Evolutionary conservation across 2,329 filamentous ascomycete species (phyloP).

Genomic region (Hypoxylon sp.): DNA sequence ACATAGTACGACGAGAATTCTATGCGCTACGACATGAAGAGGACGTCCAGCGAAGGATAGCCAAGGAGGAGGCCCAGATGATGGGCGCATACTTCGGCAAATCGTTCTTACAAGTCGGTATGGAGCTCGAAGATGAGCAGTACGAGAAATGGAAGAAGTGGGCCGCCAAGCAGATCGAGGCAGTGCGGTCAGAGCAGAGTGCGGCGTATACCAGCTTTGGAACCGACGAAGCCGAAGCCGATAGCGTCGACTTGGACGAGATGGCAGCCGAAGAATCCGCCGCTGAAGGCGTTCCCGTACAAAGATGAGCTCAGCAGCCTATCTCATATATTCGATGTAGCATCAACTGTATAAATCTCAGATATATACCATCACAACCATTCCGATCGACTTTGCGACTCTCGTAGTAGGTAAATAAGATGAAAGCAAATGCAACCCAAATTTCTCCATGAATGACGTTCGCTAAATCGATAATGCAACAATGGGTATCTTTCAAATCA

Average conservation of each 20-base stretch:
- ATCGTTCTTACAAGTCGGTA: slow-evolving; percentile 79
- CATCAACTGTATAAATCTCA: slow-evolving; percentile 49
- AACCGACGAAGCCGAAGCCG: slow-evolving; percentile 40
- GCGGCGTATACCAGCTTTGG: slow-evolving; percentile 50
- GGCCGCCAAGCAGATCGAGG: slow-evolving; percentile 50
- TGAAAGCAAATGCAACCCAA: slow-evolving; percentile 17
- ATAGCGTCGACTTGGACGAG: slow-evolving; percentile 39
- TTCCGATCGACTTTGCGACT: slow-evolving; percentile 23
- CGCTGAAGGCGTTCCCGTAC: slow-evolving; percentile 2
- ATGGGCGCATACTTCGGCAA: slow-evolving; percentile 92
- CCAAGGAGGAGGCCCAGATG: slow-evolving; percentile 87
- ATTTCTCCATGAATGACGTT: slow-evolving; percentile 14
- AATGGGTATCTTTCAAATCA: slow-evolving; percentile 31
- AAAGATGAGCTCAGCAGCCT: slow-evolving; percentile 8
- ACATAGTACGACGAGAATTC: slow-evolving; percentile 89
- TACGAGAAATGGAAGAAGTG: slow-evolving; percentile 84
- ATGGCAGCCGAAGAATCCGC: slow-evolving; percentile 3
- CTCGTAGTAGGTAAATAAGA: slow-evolving; percentile 10
- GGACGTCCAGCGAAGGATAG: slow-evolving; percentile 85
- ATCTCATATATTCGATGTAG: slow-evolving; percentile 45
- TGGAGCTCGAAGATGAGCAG: slow-evolving; percentile 83
- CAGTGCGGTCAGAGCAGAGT: slow-evolving; percentile 47
- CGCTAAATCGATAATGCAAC: slow-evolving; percentile 16
- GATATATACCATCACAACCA: slow-evolving; percentile 37
- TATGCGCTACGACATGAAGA: slow-evolving; percentile 86